Base-by-base conservation (phyloP, 805 yeast species). In the Candida awuae region DNA sequence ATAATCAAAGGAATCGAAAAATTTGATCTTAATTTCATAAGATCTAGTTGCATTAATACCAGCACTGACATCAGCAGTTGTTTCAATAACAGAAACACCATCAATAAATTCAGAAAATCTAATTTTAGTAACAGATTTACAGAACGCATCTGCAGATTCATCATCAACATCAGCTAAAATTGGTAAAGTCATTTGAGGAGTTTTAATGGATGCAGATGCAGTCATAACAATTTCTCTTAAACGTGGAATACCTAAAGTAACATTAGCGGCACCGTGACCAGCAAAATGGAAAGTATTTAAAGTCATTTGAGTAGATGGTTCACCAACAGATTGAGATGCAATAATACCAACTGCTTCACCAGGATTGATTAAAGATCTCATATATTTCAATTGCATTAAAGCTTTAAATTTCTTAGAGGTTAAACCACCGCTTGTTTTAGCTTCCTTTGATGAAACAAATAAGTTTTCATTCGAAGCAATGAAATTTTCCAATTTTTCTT, bases 251-350 rank as follows among this genome's bases (percentile, higher is more conserved):
- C 99, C 99, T 55, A 92, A 73, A 0, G 99, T 92, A 48, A 92
- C 99, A 65, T 92, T 92, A 33, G 98, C 98, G 42, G 98, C 99
- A 77, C 99, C 99, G 68, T 94, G 98, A 62, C 99, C 99, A 53
- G 99, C 99, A 58, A 92, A 92, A 70, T 92, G 98, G 85, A 90
- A 90, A 43, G 94, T 83, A 59, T 83, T 83, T 56, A 83, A 75
- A 14, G 99, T 92, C 99, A 92, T 92, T 69, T 92, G 99, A 3
- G 99, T 92, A 4, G 97, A 86, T 37, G 99, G 99, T 65, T 92
- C 99, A 66, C 99, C 99, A 61, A 92, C 80, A 39, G 97, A 87
- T 66, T 92, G 97, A 17, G 97, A 83, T 7, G 98, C 99, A 66
- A 94, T 81, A 56, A 92, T 88, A 66, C 99, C 99, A 39, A 92